Percentiles rank a stretch among this genome's conserved stretches.
These are phyloP conservation scores for Boletus subcaerulescens DNA, from an alignment of 768 basidiomycete species.

Conservation along the genomic window DNA sequence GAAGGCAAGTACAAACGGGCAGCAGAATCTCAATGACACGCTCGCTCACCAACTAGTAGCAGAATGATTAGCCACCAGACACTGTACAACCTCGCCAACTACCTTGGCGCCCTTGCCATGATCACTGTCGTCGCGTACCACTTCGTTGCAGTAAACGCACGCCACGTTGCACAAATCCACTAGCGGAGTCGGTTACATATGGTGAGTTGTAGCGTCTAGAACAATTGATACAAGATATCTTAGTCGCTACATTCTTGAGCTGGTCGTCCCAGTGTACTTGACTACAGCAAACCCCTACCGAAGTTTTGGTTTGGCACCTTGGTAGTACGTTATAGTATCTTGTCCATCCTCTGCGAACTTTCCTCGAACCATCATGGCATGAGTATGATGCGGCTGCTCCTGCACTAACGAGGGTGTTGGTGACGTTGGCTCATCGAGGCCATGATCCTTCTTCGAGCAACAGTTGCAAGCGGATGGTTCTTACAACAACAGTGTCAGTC, in stretches of 20 bases:
- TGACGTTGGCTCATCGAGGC: not conserved
- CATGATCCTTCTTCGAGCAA: constrained; percentile 11
- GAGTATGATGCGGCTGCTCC: constrained; percentile 12
- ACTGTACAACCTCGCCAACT: constrained; percentile 78
- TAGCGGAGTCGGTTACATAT: not conserved
- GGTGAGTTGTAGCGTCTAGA: constrained; percentile 4
- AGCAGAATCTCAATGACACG: not conserved
- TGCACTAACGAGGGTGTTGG: constrained; percentile 7
- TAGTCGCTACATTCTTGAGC: not conserved
- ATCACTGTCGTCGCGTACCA: constrained; percentile 87
- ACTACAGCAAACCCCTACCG: not conserved
- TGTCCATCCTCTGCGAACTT: constrained; percentile 9
- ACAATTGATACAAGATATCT: not conserved
- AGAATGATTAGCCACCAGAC: constrained; percentile 79
- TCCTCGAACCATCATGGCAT: constrained; percentile 16
- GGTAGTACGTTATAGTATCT: constrained; percentile 10
- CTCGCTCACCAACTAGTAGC: not conserved
- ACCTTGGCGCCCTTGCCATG: constrained; percentile 83
- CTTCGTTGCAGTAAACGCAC: constrained; percentile 82
- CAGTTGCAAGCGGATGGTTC: constrained; percentile 13
- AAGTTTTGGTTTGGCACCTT: constrained; percentile 16
- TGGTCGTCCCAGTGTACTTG: not conserved
- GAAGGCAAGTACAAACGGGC: constrained; percentile 9
- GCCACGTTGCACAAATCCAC: constrained; percentile 33
- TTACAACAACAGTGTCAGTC: constrained; percentile 4